Base-by-base conservation (phyloP, 2,329 filamentous ascomycete genomes). In the Chaetomiaceae sp. region DNA sequence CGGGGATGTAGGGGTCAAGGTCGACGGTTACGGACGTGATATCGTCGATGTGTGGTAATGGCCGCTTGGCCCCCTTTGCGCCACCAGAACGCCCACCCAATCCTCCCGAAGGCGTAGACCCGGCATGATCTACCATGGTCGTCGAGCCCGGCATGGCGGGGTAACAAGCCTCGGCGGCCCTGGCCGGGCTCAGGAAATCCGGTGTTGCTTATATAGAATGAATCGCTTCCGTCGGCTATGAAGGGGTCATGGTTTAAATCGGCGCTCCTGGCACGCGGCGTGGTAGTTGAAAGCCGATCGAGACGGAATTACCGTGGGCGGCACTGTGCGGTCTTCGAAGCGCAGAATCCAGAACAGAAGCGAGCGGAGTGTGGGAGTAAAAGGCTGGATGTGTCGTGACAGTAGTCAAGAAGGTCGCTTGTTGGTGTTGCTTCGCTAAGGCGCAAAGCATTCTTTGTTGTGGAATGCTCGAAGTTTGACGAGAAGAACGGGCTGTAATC, bases 31-130 rank as follows among this genome's bases (percentile, higher is more conserved):
- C 69, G 14, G 71, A 72, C 21, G 74, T 71, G 34, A 81, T 66
- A 62, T 82, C 79, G 55, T 80, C 73, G 59, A 82, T 76, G 59
- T 82, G 79, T 16, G 75, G 74, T 20, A 79, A 67, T 16, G 73
- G 69, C 25, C 71, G 60, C 44, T 66, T 71, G 36, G 60, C 59
- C 30, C 60, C 60, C 33, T 47, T 54, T 27, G 49, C 21, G 10
- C 57, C 52, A 46, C 57, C 52, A 37, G 51, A 33, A 36, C 57
- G 30, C 4, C 54, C 50, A 7, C 32, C 49, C 14, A 13, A 18
- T 14, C 37, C 47, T 9, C 44, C 56, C 9, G 11, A n/a, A 27
- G 47, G 42, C 13, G 55, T 18, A 32, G 55, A 58, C 53, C 68
- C 68, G 62, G 52, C 53, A 51, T 58, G 53, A 45, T 56, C 41